phyloP scores from a whole-genome alignment of 768 basidiomycete species.

The Royoungia palumana region DNA sequence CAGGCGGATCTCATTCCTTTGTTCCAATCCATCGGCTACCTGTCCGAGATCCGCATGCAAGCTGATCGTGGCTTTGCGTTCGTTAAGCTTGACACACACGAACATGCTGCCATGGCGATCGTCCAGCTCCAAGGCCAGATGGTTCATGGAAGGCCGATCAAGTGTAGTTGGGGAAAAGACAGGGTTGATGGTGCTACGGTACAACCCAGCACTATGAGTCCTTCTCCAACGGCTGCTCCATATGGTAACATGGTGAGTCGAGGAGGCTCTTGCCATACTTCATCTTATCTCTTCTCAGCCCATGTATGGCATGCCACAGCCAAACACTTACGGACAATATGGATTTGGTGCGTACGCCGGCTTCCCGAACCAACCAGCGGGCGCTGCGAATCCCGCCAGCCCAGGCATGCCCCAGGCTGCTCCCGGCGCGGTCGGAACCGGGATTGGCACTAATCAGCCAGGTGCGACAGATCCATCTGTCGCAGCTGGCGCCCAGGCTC shows the following conservation, averaged over 20 bases:
- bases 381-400: conserved; percentile 43
- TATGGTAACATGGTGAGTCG: conserved; percentile 73
- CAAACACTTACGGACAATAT: conserved; percentile 70
- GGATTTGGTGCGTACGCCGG: conserved; percentile 73
- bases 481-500: conserved; percentile 45
- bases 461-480: conserved; percentile 53
- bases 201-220: conserved; percentile 53
- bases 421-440: conserved; percentile 50
- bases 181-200: conserved; percentile 68
- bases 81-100: conserved; percentile 97
- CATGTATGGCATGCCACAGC: conserved; percentile 89
- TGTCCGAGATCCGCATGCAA: conserved; percentile 99
- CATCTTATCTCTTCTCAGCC: conserved; percentile 43
- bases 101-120: conserved; percentile 97
- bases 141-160: conserved; percentile 96
- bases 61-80: conserved; percentile 98
- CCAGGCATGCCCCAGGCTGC: conserved; percentile 56
- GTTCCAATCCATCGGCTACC: conserved; percentile 98
- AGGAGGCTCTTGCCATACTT: neutral
- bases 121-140: conserved; percentile 95
- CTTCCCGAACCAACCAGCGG: conserved; percentile 58
- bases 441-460: conserved; percentile 54
- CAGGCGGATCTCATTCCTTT: conserved; percentile 97
- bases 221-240: conserved; percentile 56
- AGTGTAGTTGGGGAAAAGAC: conserved; percentile 99